These are phyloP conservation scores for Fusarium verrucosum DNA, from an alignment of 2,329 filamentous ascomycete genomes.

Conservation along the genomic window DNA sequence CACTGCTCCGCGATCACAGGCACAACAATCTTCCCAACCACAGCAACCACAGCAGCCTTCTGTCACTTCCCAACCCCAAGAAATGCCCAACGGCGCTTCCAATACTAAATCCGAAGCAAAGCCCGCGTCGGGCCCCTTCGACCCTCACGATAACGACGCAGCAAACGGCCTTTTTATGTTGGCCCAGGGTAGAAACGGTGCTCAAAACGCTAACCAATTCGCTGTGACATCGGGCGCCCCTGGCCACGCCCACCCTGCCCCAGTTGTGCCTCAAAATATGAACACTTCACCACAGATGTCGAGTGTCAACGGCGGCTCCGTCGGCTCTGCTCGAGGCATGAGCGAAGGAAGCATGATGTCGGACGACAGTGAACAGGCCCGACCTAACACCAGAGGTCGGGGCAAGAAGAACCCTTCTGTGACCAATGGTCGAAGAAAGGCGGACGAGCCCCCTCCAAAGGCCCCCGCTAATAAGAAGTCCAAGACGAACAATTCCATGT, in stretches of 20 bases:
- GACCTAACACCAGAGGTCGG: constrained; percentile 71
- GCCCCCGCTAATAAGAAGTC: constrained; percentile 73
- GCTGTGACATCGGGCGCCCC: constrained; percentile 56
- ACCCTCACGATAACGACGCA: constrained; percentile 92
- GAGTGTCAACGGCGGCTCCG: constrained; percentile 58
- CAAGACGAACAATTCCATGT: constrained; percentile 56
- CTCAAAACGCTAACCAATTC: constrained; percentile 61
- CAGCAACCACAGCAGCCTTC: constrained; percentile 35
- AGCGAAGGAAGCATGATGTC: constrained; percentile 78
- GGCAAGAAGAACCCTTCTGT: constrained; percentile 71
- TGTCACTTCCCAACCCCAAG: constrained; percentile 65
- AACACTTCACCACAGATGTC: constrained; percentile 63
- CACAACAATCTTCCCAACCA: constrained; percentile 50
- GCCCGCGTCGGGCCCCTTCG: constrained; percentile 72
- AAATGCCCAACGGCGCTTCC: constrained; percentile 54
- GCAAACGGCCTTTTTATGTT: constrained; percentile 94
- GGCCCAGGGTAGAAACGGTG: constrained; percentile 73
- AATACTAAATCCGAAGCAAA: constrained; percentile 60
- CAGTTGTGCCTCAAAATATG: constrained; percentile 48
- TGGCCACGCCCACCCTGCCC: constrained; percentile 60
- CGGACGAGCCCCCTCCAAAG: constrained; percentile 72
- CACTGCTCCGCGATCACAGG: constrained; percentile 42
- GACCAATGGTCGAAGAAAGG: constrained; percentile 79
- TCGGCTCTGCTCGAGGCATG: constrained; percentile 60
- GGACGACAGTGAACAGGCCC: constrained; percentile 76